These are phyloP conservation scores for Trichosporon sp. DNA, from an alignment of 1,284 basidiomycete genomes.

Conservation along the genomic window DNA sequence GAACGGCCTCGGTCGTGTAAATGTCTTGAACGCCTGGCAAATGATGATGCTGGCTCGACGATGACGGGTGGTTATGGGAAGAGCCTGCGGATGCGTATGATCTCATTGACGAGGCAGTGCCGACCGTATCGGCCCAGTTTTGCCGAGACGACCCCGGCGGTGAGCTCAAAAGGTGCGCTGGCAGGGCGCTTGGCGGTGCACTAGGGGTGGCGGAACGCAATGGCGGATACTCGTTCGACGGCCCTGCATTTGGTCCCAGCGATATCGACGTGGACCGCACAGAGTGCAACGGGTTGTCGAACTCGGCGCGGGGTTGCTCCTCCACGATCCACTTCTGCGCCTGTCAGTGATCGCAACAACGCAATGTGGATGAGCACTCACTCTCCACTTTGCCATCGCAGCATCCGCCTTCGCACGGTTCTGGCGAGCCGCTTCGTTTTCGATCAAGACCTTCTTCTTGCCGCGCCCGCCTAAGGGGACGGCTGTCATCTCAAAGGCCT, in stretches of 20 bases:
- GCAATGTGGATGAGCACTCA: constrained; percentile 15
- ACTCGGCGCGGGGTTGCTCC: constrained; percentile 19
- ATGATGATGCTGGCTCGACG: background rate
- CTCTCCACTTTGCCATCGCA: constrained; percentile 43
- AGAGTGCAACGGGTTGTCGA: constrained; percentile 2
- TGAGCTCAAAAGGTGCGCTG: background rate
- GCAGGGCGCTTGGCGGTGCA: background rate
- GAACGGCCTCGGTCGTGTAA: constrained; percentile 37
- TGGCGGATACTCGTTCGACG: background rate
- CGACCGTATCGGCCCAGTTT: background rate
- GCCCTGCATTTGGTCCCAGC: background rate
- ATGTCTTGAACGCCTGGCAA: constrained; percentile 20
- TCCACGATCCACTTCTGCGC: constrained; percentile 43
- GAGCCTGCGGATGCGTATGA: background rate
- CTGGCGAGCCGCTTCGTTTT: constrained; percentile 11
- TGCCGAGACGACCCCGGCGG: background rate
- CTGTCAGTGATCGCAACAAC: background rate
- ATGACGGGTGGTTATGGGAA: background rate
- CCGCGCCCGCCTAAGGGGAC: constrained; percentile 2
- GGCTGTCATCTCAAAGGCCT: constrained; percentile 15
- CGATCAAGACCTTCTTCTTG: constrained; percentile 11
- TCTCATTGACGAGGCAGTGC: background rate
- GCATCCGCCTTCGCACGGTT: constrained; percentile 29
- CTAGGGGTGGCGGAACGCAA: background rate
- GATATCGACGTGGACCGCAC: constrained; percentile 3